A percentile compares a stretch with the other conserved stretches of the same genome.
Evolutionary conservation across 2,329 filamentous ascomycete genomes (phyloP).

Genomic region (Sporothrix variecibatus): DNA sequence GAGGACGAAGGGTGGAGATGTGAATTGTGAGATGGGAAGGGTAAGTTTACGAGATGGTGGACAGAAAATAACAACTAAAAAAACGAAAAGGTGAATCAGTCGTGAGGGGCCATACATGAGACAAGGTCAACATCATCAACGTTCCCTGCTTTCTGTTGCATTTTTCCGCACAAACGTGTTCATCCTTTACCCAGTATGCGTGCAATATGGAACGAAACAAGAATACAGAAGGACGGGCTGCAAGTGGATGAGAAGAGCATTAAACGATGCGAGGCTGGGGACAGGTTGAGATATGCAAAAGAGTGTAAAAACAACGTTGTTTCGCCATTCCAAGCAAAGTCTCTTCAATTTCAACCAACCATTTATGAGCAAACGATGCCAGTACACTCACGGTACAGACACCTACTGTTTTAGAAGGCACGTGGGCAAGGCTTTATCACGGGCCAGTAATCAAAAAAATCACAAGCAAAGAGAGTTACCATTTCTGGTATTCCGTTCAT

Average conservation of each 20-base stretch:
- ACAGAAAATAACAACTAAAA: neutral
- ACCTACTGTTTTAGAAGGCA: neutral
- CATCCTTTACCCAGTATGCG: neutral
- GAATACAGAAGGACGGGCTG: neutral
- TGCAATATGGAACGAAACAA: neutral
- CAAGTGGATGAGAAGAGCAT: too few relatives aligned
- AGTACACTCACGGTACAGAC: neutral
- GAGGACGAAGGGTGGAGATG: neutral
- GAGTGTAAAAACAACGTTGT: neutral
- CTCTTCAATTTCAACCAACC: neutral
- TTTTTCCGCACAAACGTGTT: neutral
- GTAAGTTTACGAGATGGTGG: neutral
- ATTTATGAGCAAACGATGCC: neutral
- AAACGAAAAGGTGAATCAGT: neutral
- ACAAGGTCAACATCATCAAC: neutral
- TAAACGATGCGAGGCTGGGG: neutral
- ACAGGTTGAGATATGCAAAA: neutral
- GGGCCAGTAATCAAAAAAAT: neutral
- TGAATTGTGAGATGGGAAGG: constrained; percentile 2
- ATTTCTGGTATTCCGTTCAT: neutral
- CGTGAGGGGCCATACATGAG: neutral
- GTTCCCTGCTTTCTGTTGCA: neutral
- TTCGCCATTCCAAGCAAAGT: neutral
- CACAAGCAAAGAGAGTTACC: neutral
- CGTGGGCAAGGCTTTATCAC: neutral